Percentiles rank a stretch among this genome's conserved stretches.
phyloP scores from a whole-genome alignment of 768 basidiomycete species.

The Pleurotus salmoneostramineus region DNA sequence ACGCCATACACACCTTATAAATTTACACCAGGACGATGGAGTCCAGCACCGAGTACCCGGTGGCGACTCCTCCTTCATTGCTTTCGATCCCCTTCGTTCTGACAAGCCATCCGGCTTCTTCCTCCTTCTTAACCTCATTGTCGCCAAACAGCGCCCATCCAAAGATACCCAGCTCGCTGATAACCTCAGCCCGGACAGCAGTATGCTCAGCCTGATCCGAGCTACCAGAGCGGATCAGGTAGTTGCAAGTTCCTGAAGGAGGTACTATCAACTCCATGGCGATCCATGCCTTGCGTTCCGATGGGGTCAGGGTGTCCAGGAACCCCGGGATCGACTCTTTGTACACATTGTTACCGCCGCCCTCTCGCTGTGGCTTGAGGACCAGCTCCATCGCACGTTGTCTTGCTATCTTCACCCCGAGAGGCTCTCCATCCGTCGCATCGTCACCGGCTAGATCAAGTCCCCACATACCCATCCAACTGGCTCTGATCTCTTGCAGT shows the following conservation, averaged over 20 bases:
- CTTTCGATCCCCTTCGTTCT: constrained; percentile 88
- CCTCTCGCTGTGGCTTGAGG: constrained; percentile 97
- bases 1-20: not conserved
- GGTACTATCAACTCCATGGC: constrained; percentile 92
- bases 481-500: constrained; percentile 55
- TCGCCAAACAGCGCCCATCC: constrained; percentile 76
- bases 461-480: constrained; percentile 90
- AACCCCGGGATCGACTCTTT: constrained; percentile 76
- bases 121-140: constrained; percentile 34
- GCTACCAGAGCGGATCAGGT: constrained; percentile 73
- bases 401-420: constrained; percentile 50
- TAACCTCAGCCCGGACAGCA: constrained; percentile 59
- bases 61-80: constrained; percentile 89
- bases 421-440: constrained; percentile 20
- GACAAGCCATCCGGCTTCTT: constrained; percentile 77
- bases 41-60: constrained; percentile 77
- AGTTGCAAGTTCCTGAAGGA: constrained; percentile 62
- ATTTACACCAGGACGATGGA: constrained; percentile 51
- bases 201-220: constrained; percentile 24
- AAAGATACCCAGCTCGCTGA: constrained; percentile 91
- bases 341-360: constrained; percentile 96
- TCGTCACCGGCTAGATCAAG: constrained; percentile 48
- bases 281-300: constrained; percentile 84
- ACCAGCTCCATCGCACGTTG: constrained; percentile 57
- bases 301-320: constrained; percentile 53